Conservation (phyloP, 768 basidiomycete genomes). For the Symmetrospora coprosmae region DNA sequence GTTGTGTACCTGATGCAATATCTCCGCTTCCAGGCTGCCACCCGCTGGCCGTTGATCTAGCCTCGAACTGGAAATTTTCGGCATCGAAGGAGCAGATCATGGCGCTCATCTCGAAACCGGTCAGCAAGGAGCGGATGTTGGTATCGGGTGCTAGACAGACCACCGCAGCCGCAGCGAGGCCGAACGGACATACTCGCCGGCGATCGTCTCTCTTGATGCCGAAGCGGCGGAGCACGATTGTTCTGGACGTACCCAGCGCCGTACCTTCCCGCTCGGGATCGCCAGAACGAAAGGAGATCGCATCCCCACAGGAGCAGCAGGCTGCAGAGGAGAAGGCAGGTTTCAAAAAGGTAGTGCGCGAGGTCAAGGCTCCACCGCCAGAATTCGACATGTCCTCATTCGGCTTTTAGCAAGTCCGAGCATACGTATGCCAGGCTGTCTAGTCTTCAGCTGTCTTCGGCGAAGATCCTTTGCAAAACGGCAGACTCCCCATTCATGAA, state of each 20-base stretch:
- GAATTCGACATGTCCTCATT: constrained; percentile 81
- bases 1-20: background rate
- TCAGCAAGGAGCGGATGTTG: too few species aligned
- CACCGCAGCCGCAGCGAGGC: background rate
- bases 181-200: background rate
- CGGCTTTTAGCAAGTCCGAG: too few species aligned
- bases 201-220: background rate
- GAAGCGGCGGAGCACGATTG: constrained; percentile 27
- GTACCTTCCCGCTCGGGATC: background rate
- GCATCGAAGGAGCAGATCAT: constrained; percentile 46
- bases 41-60: constrained; percentile 73
- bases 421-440: too few species aligned
- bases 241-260: constrained; percentile 33
- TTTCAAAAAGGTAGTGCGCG: constrained; percentile 70
- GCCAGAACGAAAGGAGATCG: background rate
- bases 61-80: constrained; percentile 81
- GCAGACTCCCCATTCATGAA: too few species aligned
- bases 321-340: constrained; percentile 44
- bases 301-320: constrained; percentile 30
- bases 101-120: background rate
- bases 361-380: constrained; percentile 66
- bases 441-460: too few species aligned
- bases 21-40: constrained; percentile 67
- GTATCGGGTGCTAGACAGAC: too few species aligned
- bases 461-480: too few species aligned